These are phyloP conservation scores for Eimeria tenella DNA, from an alignment of 169 alveolate genomes.

Conservation along the genomic window DNA sequence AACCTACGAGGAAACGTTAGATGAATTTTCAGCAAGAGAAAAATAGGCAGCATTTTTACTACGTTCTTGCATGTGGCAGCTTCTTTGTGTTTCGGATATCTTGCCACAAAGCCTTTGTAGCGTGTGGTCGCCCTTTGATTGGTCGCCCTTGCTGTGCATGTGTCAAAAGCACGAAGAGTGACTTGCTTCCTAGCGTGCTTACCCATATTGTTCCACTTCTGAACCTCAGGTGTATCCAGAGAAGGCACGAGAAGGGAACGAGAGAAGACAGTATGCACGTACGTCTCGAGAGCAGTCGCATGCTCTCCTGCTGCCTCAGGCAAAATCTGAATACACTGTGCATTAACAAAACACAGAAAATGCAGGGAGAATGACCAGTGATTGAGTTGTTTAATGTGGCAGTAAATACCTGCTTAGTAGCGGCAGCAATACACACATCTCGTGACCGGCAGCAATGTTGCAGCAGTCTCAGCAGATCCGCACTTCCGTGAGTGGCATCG, in stretches of 20 bases:
- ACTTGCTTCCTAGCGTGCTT: background rate
- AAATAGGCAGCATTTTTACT: too few species aligned
- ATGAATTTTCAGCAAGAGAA: too few species aligned
- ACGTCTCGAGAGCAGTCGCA: conserved; percentile 41
- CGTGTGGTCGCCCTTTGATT: too few species aligned
- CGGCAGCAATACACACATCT: background rate
- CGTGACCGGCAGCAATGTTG: background rate
- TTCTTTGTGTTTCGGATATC: too few species aligned
- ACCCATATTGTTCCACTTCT: background rate
- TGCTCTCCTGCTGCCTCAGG: background rate
- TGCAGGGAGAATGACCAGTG: background rate
- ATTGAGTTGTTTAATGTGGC: background rate
- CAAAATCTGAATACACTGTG: conserved; percentile 7
- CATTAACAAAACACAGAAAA: background rate
- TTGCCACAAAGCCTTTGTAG: too few species aligned
- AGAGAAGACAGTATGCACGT: background rate
- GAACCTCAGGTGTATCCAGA: background rate
- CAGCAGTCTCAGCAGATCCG: background rate
- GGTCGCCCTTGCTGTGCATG: background rate
- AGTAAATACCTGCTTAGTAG: background rate
- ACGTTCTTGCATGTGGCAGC: too few species aligned
- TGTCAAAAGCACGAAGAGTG: background rate
- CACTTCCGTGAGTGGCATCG: conserved; percentile 5
- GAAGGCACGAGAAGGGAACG: conserved; percentile 61
- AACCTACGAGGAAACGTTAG: background rate